phyloP scores from a whole-genome alignment of 164 flowering plant genomes.

The Nymphaea thermarum region DNA sequence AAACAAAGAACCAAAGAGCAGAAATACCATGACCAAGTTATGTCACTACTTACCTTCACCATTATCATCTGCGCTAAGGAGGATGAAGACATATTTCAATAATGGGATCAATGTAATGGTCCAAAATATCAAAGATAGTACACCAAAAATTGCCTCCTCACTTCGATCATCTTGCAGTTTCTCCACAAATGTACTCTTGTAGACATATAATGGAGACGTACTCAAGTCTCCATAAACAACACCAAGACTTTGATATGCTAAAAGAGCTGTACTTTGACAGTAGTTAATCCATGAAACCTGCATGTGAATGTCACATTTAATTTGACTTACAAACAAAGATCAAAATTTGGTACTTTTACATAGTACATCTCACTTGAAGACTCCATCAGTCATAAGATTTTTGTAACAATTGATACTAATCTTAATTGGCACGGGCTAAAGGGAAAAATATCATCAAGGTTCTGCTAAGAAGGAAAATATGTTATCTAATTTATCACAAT shows the following conservation, averaged over 20 bases:
- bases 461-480: not conserved
- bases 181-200: constrained; percentile 28
- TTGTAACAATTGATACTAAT: not conserved
- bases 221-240: constrained; percentile 43
- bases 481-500: too few species aligned
- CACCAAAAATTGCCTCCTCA: constrained; percentile 53
- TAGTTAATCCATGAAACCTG: constrained; percentile 10
- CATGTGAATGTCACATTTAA: not conserved
- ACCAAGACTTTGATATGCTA: constrained; percentile 54
- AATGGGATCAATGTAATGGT: constrained; percentile 61
- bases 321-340: too few species aligned
- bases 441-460: not conserved
- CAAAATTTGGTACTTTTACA: too few species aligned
- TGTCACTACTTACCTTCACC: constrained; percentile 56
- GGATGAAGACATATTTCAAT: constrained; percentile 50
- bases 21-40: not conserved
- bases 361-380: too few species aligned
- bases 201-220: constrained; percentile 58
- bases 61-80: constrained; percentile 64
- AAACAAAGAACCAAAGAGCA: constrained; percentile 1
- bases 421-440: too few species aligned
- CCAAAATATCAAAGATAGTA: constrained; percentile 65
- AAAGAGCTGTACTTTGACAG: constrained; percentile 13
- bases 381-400: not conserved
- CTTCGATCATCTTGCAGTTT: constrained; percentile 14